These are phyloP conservation scores for Blastomyces gilchristii DNA, from an alignment of 2,329 filamentous ascomycete species.

Conservation along the genomic window DNA sequence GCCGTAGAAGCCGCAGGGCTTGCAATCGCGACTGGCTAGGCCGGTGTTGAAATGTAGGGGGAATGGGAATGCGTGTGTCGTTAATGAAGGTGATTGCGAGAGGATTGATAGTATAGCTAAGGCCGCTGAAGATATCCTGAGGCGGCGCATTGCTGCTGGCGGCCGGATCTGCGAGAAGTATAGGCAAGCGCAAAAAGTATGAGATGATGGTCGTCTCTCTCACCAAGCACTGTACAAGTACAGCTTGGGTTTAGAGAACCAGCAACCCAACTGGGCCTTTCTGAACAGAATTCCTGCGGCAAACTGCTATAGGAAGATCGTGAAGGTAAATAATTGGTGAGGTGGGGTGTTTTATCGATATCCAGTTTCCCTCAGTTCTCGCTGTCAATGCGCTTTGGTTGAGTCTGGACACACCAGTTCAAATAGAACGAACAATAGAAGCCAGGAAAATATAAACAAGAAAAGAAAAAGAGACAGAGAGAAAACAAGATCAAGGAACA, in stretches of 20 bases:
- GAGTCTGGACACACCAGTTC: background rate
- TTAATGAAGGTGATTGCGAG: constrained; percentile 17
- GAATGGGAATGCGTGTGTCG: constrained; percentile 25
- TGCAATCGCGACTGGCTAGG: constrained; percentile 29
- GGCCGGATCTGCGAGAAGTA: background rate
- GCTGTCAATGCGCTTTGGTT: background rate
- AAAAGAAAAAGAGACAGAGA: constrained; percentile 3
- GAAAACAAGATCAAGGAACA: constrained; percentile 14
- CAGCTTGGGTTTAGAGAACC: background rate
- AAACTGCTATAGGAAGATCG: background rate
- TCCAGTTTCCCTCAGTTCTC: background rate
- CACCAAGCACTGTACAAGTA: background rate
- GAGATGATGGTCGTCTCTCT: background rate
- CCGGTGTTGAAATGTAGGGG: constrained; percentile 16
- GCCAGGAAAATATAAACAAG: constrained; percentile 6
- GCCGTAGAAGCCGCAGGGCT: constrained; percentile 43
- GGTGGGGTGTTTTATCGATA: background rate
- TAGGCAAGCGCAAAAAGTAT: background rate
- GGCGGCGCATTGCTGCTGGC: constrained; percentile 4
- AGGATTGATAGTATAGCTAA: constrained; percentile 20
- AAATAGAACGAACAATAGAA: background rate
- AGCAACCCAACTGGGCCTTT: background rate
- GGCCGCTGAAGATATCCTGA: background rate
- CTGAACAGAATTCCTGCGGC: background rate
- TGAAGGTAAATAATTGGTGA: background rate